These are phyloP conservation scores for Punica granatum DNA, from an alignment of 345 rosid species.

Conservation along the genomic window DNA sequence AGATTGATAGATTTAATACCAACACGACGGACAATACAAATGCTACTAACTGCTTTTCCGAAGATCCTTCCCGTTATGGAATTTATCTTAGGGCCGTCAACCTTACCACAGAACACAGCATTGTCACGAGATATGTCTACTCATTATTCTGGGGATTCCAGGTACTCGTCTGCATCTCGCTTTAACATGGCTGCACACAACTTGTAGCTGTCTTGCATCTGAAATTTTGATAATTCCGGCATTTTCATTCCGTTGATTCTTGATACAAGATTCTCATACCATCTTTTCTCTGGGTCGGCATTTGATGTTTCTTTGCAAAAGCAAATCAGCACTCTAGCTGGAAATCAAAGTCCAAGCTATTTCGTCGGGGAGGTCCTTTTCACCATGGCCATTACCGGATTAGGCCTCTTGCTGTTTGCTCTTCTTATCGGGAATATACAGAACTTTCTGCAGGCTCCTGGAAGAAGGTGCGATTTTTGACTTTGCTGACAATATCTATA, in stretches of 20 bases:
- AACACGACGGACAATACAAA: background rate
- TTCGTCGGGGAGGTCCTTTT: conserved; percentile 71
- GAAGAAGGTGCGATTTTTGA: conserved; percentile 44
- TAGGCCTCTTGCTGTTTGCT: conserved; percentile 89
- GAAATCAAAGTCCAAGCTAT: conserved; percentile 81
- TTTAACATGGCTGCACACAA: background rate
- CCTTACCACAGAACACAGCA: conserved; percentile 34
- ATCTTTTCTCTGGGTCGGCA: background rate
- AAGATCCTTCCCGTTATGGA: conserved; percentile 42
- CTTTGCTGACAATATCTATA: background rate
- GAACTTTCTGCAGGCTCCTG: conserved; percentile 84
- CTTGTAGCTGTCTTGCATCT: background rate
- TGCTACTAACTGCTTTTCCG: conserved; percentile 46
- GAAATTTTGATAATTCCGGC: background rate
- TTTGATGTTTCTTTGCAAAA: conserved; percentile 16
- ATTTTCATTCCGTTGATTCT: background rate
- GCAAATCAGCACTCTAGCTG: conserved; percentile 99
- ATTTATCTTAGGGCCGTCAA: conserved; percentile 45
- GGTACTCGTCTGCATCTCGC: conserved; percentile 27
- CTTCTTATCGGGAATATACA: conserved; percentile 95
- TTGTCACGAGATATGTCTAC: conserved; percentile 56
- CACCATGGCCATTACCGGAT: conserved; percentile 71
- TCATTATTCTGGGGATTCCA: conserved; percentile 95
- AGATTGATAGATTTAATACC: rapidly evolving
- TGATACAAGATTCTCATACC: no score